These are phyloP conservation scores for Rhizopogon salebrosus DNA, from an alignment of 768 basidiomycete genomes.

Conservation along the genomic window DNA sequence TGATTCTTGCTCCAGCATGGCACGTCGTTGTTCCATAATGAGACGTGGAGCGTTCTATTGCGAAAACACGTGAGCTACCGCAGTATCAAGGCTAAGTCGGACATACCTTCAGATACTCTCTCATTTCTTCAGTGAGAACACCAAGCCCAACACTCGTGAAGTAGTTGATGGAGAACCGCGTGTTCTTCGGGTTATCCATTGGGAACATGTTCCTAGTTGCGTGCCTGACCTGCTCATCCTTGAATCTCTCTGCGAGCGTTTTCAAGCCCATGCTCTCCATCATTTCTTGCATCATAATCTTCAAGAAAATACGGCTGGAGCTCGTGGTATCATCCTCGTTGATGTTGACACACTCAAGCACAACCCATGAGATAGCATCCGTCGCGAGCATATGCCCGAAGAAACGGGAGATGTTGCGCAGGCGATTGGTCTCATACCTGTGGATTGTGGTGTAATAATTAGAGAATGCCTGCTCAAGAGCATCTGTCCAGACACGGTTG, in stretches of 20 bases:
- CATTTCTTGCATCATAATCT: constrained; percentile 94
- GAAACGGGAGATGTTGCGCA: constrained; percentile 95
- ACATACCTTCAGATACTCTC: constrained; percentile 87
- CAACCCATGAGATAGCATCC: constrained; percentile 88
- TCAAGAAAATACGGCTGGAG: constrained; percentile 93
- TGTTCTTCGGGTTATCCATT: constrained; percentile 93
- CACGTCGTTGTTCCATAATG: constrained; percentile 92
- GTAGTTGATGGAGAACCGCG: constrained; percentile 95
- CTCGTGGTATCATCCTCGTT: constrained; percentile 98
- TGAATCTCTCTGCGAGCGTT: constrained; percentile 81
- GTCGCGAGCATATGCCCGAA: constrained; percentile 88
- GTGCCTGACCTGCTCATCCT: constrained; percentile 73
- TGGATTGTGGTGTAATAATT: constrained; percentile 96
- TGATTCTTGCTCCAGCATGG: constrained; percentile 69
- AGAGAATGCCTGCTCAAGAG: constrained; percentile 79
- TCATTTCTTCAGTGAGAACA: constrained; percentile 89
- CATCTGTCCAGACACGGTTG: constrained; percentile 91
- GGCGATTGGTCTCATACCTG: constrained; percentile 96
- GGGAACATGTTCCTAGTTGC: constrained; percentile 89
- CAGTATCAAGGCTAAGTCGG: neutral
- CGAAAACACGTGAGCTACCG: constrained; percentile 6
- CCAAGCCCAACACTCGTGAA: constrained; percentile 95
- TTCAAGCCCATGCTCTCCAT: constrained; percentile 92
- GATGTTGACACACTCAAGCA: constrained; percentile 79
- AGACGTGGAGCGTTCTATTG: constrained; percentile 84